Evolutionary conservation across 2,329 filamentous ascomycete genomes (phyloP).

Genomic region (Colletotrichum sp.): DNA sequence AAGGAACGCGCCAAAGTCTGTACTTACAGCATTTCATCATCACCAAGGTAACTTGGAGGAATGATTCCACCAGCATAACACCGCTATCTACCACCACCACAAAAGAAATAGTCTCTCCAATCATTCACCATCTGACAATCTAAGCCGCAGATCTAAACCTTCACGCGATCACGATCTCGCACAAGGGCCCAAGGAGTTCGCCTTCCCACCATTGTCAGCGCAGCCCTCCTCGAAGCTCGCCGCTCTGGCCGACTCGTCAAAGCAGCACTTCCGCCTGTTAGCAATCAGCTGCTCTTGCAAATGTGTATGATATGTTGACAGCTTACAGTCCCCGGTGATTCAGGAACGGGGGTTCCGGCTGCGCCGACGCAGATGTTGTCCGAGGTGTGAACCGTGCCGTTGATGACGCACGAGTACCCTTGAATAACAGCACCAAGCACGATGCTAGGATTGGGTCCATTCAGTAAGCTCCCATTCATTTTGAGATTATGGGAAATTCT

Average conservation of each 20-base stretch:
- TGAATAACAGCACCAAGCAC: background rate
- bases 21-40: no score
- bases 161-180: no score
- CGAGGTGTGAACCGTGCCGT: background rate
- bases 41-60: no score
- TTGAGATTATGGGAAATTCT: no score
- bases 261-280: background rate
- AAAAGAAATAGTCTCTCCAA: no score
- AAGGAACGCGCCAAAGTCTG: no score
- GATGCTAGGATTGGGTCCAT: accelerated
- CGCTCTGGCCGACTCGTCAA: background rate
- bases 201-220: background rate
- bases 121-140: no score
- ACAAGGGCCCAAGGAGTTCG: background rate
- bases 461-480: background rate
- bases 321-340: background rate
- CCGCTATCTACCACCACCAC: no score
- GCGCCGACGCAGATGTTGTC: background rate
- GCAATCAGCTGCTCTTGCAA: background rate
- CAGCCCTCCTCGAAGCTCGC: background rate
- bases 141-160: no score
- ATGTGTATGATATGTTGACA: accelerated
- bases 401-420: background rate
- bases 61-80: no score
- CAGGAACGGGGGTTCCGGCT: background rate